Conservation (phyloP, 1,284 basidiomycete genomes). For the Ustilago vetiveriae region DNA sequence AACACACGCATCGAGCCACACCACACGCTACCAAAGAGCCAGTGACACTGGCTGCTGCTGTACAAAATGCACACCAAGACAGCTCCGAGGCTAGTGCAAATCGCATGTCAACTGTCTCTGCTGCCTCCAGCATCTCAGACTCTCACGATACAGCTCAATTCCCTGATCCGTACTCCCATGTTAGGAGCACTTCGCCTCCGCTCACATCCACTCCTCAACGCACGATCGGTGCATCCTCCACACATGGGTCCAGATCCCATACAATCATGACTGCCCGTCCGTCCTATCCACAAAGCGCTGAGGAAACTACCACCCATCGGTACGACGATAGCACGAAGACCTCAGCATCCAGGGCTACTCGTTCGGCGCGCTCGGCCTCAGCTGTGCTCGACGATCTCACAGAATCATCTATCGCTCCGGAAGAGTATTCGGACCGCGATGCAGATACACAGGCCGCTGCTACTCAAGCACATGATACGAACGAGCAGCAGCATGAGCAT, state of each 20-base stretch:
- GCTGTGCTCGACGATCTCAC: constrained; percentile 43
- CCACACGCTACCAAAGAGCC: constrained; percentile 22
- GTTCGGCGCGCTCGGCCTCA: constrained; percentile 33
- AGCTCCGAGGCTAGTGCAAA: background rate
- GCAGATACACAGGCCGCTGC: background rate
- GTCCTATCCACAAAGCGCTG: constrained; percentile 9
- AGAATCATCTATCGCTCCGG: constrained; percentile 39
- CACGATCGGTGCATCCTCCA: constrained; percentile 30
- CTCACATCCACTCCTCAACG: constrained; percentile 47
- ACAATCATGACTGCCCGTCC: constrained; percentile 45
- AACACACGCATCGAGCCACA: constrained; percentile 24
- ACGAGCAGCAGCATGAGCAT: background rate
- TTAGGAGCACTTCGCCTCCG: constrained; percentile 35
- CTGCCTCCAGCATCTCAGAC: constrained; percentile 30
- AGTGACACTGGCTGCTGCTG: constrained; percentile 26
- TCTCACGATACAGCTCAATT: constrained; percentile 23
- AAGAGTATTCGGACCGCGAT: constrained; percentile 13
- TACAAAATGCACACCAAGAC: constrained; percentile 16
- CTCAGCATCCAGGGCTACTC: constrained; percentile 21
- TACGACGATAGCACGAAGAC: constrained; percentile 38
- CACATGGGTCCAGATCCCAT: constrained; percentile 36
- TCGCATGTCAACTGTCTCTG: constrained; percentile 27
- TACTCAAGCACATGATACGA: background rate
- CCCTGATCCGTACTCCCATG: constrained; percentile 36
- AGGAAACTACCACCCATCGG: constrained; percentile 12